Evolutionary conservation across 768 basidiomycete species (phyloP).

Genomic region (Hypholoma fasciculare): DNA sequence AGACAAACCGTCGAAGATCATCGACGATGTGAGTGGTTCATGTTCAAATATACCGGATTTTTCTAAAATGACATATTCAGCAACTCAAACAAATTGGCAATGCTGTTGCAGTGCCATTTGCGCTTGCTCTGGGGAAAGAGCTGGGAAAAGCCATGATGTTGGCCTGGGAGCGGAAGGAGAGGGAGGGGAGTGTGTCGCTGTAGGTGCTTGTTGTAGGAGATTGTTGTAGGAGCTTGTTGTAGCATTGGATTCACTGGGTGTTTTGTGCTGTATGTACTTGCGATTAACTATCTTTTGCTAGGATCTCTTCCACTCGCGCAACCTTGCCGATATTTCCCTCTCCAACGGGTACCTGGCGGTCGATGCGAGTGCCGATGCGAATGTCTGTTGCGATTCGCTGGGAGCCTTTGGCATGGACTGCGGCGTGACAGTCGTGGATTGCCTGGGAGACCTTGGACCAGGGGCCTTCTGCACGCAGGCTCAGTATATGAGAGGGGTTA

Average conservation of each 20-base stretch:
- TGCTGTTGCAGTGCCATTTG: slow-evolving; percentile 74
- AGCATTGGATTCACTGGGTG: not conserved
- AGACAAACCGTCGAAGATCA: slow-evolving; percentile 32
- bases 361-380: slow-evolving; percentile 87
- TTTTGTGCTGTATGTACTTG: not conserved
- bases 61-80: slow-evolving; percentile 31
- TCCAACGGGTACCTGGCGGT: slow-evolving; percentile 61
- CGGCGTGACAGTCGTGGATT: slow-evolving; percentile 89
- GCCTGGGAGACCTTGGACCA: slow-evolving; percentile 84
- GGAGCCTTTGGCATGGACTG: slow-evolving; percentile 76
- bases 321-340: slow-evolving; percentile 82
- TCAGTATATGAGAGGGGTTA: not conserved
- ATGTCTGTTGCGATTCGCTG: slow-evolving; percentile 89
- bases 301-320: slow-evolving; percentile 75
- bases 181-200: slow-evolving; percentile 45
- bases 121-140: slow-evolving; percentile 58
- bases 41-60: not conserved
- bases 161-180: slow-evolving; percentile 42
- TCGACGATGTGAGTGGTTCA: slow-evolving; percentile 50
- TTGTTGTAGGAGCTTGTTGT: slow-evolving; percentile 25
- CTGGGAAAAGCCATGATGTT: slow-evolving; percentile 44
- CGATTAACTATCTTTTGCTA: slow-evolving; percentile 41
- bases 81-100: slow-evolving; percentile 81
- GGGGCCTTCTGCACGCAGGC: slow-evolving; percentile 61
- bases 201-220: slow-evolving; percentile 13